Conservation (phyloP, 2,329 filamentous ascomycete genomes). For the Beauveria bassiana region DNA sequence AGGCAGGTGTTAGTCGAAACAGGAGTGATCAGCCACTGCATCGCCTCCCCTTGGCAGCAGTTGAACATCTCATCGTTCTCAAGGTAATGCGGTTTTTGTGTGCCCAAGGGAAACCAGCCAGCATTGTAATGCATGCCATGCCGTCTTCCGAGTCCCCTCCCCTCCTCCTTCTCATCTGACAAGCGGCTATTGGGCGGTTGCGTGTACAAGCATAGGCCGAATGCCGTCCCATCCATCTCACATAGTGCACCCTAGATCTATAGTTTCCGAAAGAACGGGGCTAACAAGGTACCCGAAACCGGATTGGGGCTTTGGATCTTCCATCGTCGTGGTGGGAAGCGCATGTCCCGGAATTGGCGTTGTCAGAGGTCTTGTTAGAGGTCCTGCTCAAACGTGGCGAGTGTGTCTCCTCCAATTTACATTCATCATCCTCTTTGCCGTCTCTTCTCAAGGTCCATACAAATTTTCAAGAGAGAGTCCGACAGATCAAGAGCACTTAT, state of each 20-base stretch:
- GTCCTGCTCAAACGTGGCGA: background rate
- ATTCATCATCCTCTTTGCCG: background rate
- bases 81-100: background rate
- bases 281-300: conserved; percentile 1
- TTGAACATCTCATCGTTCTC: background rate
- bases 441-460: background rate
- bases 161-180: background rate
- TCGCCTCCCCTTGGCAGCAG: conserved; percentile 4
- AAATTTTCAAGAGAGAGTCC: too few relatives aligned
- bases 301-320: background rate
- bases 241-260: background rate
- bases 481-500: too few relatives aligned
- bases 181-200: background rate
- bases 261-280: conserved; percentile 7
- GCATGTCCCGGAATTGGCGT: background rate
- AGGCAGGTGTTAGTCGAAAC: conserved; percentile 10
- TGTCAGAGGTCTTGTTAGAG: conserved; percentile 6
- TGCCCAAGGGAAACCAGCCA: background rate
- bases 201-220: background rate
- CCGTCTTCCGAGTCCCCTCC: background rate
- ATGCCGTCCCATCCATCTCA: conserved; percentile 4
- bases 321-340: background rate
- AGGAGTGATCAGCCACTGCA: conserved; percentile 8
- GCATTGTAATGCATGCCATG: background rate
- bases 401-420: conserved; percentile 3